phyloP scores from a whole-genome alignment of 1,284 basidiomycete genomes.

The Exsudoporus floridanus region DNA sequence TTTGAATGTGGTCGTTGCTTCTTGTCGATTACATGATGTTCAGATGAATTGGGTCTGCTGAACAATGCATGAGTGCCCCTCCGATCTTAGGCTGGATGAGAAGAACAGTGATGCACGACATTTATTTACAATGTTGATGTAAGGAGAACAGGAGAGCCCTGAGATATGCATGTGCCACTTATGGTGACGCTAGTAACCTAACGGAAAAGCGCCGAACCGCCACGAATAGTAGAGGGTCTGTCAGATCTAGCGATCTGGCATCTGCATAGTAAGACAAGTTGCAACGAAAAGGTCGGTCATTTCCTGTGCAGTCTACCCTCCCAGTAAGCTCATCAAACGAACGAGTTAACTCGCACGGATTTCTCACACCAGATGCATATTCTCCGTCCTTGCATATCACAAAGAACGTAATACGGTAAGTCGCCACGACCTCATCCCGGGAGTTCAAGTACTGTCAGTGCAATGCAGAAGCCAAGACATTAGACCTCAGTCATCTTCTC shows the following conservation, averaged over 20 bases:
- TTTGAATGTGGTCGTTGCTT: background rate
- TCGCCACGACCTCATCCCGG: conserved; percentile 27
- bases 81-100: background rate
- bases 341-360: background rate
- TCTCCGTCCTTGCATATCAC: conserved; percentile 36
- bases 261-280: conserved; percentile 35
- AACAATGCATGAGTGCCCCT: background rate
- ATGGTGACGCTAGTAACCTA: background rate
- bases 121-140: conserved; percentile 4
- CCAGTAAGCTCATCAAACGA: conserved; percentile 7
- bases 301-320: conserved; percentile 16
- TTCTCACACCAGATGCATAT: conserved; percentile 29
- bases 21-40: background rate
- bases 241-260: conserved; percentile 25
- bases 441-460: conserved; percentile 27
- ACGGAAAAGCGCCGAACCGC: background rate
- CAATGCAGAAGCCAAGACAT: background rate
- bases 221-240: background rate
- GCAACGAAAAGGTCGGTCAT: conserved; percentile 35
- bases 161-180: background rate
- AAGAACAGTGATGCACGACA: background rate
- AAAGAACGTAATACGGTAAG: conserved; percentile 33
- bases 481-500: background rate
- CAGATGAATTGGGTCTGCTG: background rate
- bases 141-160: background rate